phyloP scores from a whole-genome alignment of 2,329 filamentous ascomycete genomes.

The Talaromyces verruculosus region DNA sequence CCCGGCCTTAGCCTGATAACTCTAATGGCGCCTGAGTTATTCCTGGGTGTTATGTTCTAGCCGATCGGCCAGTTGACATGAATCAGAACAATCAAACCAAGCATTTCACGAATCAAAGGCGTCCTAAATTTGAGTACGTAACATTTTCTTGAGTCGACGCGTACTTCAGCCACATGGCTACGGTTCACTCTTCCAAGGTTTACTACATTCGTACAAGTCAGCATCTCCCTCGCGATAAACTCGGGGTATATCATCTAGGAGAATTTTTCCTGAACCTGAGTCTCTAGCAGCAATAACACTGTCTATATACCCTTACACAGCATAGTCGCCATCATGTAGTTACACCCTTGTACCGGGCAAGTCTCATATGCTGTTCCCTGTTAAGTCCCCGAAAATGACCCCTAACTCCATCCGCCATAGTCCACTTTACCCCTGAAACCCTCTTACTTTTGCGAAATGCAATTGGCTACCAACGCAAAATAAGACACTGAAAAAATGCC shows the following conservation, averaged over 20 bases:
- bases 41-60: no score
- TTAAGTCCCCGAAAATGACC: not conserved
- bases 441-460: no score
- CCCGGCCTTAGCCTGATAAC: not conserved
- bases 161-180: not conserved
- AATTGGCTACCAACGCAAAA: not conserved
- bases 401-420: constrained; percentile 1
- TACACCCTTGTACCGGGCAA: not conserved
- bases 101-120: not conserved
- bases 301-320: not conserved
- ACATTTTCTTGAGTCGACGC: not conserved
- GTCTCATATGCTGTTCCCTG: not conserved
- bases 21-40: not conserved
- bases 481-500: not conserved
- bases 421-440: not conserved
- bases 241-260: no score
- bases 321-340: not conserved
- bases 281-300: not conserved
- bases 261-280: not conserved
- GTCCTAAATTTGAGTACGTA: not conserved
- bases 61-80: not conserved
- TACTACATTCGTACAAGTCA: not conserved
- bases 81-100: not conserved
- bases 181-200: not conserved
- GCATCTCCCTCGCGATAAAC: not conserved